These are phyloP conservation scores for Chlorella sp. DNA, from an alignment of 139 green algal species.

Conservation along the genomic window DNA sequence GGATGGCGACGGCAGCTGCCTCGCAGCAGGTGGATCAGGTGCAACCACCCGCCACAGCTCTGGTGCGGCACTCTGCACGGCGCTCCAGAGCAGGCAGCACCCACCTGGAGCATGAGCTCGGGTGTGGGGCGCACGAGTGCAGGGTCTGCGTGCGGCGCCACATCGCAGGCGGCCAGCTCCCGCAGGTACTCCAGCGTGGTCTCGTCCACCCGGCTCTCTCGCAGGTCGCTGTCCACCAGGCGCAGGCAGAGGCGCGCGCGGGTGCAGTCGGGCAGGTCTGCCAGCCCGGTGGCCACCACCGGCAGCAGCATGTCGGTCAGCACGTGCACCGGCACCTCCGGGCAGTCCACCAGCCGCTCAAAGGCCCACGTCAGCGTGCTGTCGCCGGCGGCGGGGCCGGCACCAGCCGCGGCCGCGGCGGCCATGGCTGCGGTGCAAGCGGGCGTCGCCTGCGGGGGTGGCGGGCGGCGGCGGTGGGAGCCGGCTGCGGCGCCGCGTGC, in stretches of 20 bases:
- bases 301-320: neutral
- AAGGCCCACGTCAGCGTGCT: neutral
- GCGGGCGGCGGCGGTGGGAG: too few species aligned
- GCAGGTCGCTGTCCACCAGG: neutral
- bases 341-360: neutral
- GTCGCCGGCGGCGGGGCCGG: neutral
- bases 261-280: neutral
- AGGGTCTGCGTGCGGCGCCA: neutral
- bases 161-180: neutral
- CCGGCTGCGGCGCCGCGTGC: too few species aligned
- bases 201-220: neutral
- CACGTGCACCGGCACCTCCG: neutral
- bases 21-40: too few species aligned
- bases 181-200: neutral
- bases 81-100: neutral
- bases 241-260: constrained; percentile 9
- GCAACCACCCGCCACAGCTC: too few species aligned
- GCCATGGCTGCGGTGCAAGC: too few species aligned
- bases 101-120: constrained; percentile 4
- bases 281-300: neutral
- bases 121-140: neutral
- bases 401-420: too few species aligned
- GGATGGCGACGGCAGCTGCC: too few species aligned
- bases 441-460: too few species aligned
- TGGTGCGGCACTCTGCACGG: too few species aligned